A percentile compares a stretch with the other conserved stretches of the same genome.
Conservation (phyloP, 768 basidiomycete species). For the Termitomyces sp. region DNA sequence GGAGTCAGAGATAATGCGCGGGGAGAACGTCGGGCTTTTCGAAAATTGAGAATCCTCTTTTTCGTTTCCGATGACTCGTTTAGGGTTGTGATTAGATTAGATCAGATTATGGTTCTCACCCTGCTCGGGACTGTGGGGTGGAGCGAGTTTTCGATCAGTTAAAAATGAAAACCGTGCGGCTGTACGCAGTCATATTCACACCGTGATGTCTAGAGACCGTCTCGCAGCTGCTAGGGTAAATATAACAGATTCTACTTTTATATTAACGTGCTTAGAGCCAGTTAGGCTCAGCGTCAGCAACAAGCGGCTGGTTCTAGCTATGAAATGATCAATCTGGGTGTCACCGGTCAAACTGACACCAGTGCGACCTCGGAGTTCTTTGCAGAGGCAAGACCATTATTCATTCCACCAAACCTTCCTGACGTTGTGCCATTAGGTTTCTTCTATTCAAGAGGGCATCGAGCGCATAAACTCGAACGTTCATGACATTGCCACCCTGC, state of each 20-base stretch:
- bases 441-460: slow-evolving; percentile 37
- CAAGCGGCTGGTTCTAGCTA: slow-evolving; percentile 18
- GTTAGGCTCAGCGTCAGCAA: slow-evolving; percentile 30
- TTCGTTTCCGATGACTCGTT: slow-evolving; percentile 17
- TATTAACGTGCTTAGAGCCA: not conserved
- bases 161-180: not conserved
- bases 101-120: not conserved
- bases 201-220: slow-evolving; percentile 31
- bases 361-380: slow-evolving; percentile 26
- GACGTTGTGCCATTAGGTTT: slow-evolving; percentile 22
- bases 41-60: slow-evolving; percentile 5
- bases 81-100: slow-evolving; percentile 14
- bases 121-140: not conserved
- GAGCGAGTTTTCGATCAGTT: not conserved
- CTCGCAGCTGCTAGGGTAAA: slow-evolving; percentile 33
- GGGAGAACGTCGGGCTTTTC: slow-evolving; percentile 9
- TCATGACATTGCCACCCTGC: slow-evolving; percentile 30
- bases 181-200: slow-evolving; percentile 4
- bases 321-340: slow-evolving; percentile 25
- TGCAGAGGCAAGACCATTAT: slow-evolving; percentile 24
- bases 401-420: not conserved
- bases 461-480: slow-evolving; percentile 34
- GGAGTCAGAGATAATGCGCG: slow-evolving; percentile 5
- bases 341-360: slow-evolving; percentile 6
- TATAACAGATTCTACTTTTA: not conserved